A percentile compares a stretch with the other conserved stretches of the same genome.
Conservation (phyloP, 192 early-diverging fungal genomes). For the Coemansia reversa region DNA sequence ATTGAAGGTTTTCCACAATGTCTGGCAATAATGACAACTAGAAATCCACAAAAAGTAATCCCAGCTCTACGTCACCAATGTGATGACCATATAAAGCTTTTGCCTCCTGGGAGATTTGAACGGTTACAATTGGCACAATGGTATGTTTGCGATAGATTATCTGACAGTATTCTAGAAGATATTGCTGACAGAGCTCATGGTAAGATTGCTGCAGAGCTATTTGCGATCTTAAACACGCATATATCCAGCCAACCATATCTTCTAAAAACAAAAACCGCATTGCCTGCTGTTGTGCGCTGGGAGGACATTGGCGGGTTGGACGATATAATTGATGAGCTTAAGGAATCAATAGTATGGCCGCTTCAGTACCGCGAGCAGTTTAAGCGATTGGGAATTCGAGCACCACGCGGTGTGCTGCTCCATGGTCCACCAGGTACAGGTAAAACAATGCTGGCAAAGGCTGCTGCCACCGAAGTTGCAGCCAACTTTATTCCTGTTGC, state of each 20-base stretch:
- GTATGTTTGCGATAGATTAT: conserved; percentile 12
- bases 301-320: conserved; percentile 78
- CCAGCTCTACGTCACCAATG: conserved; percentile 30
- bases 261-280: neutral
- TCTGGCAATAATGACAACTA: conserved; percentile 48
- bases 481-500: conserved; percentile 80
- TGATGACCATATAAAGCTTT: conserved; percentile 41
- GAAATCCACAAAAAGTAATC: conserved; percentile 32
- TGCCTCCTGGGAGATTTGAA: conserved; percentile 26
- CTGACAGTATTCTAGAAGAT: neutral
- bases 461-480: conserved; percentile 74
- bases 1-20: conserved; percentile 17
- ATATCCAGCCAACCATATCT: neutral
- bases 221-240: conserved; percentile 9
- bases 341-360: conserved; percentile 81
- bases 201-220: conserved; percentile 28
- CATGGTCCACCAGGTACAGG: conserved; percentile 91
- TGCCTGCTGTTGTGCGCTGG: conserved; percentile 58
- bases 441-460: conserved; percentile 87
- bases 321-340: conserved; percentile 65
- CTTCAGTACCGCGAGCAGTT: conserved; percentile 66
- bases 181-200: conserved; percentile 20
- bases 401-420: conserved; percentile 80
- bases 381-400: conserved; percentile 63
- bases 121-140: conserved; percentile 28